phyloP scores from a whole-genome alignment of 805 yeast genomes.

The Lipomyces starkeyi region DNA sequence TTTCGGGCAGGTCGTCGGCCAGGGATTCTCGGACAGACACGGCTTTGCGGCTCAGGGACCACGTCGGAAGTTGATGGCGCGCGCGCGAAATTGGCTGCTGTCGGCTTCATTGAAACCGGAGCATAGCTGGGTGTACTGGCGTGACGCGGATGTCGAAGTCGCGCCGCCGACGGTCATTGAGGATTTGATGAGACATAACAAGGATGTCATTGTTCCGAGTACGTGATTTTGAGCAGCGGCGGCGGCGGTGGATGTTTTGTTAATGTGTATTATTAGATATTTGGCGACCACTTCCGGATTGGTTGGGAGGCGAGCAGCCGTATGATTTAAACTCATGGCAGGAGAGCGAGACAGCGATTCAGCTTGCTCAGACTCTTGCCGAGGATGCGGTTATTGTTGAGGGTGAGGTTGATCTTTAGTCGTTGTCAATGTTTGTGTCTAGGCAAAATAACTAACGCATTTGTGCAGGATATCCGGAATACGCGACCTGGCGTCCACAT shows the following conservation, averaged over 20 bases:
- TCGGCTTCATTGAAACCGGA: conserved; percentile 86
- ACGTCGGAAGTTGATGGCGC: conserved; percentile 91
- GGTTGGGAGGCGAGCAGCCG: conserved; percentile 89
- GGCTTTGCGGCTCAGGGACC: conserved; percentile 97
- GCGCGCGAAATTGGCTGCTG: conserved; percentile 93
- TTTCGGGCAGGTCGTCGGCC: conserved; percentile 93
- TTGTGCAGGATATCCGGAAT: conserved; percentile 90
- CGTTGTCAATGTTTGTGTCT: not conserved
- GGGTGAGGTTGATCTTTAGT: conserved; percentile 52
- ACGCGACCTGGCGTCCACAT: conserved; percentile 98
- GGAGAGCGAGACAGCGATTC: conserved; percentile 75
- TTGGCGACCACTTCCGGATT: conserved; percentile 96
- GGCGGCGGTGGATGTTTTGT: not conserved
- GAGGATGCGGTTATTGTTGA: conserved; percentile 97
- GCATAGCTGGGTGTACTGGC: conserved; percentile 96
- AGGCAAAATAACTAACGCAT: not conserved
- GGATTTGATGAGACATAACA: conserved; percentile 89
- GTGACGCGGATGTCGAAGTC: conserved; percentile 96
- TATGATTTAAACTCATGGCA: conserved; percentile 98
- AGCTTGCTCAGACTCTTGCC: conserved; percentile 60
- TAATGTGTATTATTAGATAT: conserved; percentile 54
- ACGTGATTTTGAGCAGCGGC: conserved; percentile 45
- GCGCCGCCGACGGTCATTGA: conserved; percentile 83
- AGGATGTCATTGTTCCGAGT: conserved; percentile 93
- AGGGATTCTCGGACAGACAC: conserved; percentile 89